These are phyloP conservation scores for Cornus suecica DNA, from an alignment of 148 eudicot species.

Conservation along the genomic window DNA sequence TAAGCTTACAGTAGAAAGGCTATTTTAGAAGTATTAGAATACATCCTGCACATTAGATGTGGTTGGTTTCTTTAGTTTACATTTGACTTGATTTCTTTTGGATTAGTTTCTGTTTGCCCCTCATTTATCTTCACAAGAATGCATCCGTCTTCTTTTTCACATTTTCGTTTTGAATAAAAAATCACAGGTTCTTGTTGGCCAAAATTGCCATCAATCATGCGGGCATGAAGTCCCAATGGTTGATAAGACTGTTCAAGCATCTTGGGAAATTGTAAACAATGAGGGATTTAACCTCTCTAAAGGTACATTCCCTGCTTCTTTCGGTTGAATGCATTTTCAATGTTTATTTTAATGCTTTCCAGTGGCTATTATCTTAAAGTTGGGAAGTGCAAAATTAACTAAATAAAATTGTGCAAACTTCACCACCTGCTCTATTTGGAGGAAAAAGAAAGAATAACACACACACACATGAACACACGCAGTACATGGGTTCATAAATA, in stretches of 20 bases:
- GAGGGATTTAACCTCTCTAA: slow-evolving; percentile 22
- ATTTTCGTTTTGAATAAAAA: background rate
- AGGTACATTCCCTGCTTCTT: slow-evolving; percentile 22
- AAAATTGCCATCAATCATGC: slow-evolving; percentile 6
- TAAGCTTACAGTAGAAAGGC: background rate
- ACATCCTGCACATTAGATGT: background rate
- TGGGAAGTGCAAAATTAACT: background rate
- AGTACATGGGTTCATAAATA: background rate
- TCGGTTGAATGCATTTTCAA: background rate
- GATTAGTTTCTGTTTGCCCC: background rate
- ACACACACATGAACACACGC: no score
- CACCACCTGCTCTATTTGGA: background rate
- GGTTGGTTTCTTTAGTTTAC: background rate
- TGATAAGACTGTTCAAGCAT: slow-evolving; percentile 31
- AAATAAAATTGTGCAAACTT: no score
- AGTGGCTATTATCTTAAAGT: background rate
- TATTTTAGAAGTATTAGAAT: background rate
- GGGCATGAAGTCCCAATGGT: slow-evolving; percentile 21
- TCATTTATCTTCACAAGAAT: background rate
- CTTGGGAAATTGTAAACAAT: slow-evolving; percentile 19
- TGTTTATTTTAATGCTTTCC: background rate
- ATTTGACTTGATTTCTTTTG: background rate
- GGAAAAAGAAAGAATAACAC: background rate
- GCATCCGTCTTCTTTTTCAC: background rate
- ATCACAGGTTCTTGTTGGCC: slow-evolving; percentile 16